Evolutionary conservation across 306 rosid genomes (phyloP).

Genomic region (Phaseolus lunatus): DNA sequence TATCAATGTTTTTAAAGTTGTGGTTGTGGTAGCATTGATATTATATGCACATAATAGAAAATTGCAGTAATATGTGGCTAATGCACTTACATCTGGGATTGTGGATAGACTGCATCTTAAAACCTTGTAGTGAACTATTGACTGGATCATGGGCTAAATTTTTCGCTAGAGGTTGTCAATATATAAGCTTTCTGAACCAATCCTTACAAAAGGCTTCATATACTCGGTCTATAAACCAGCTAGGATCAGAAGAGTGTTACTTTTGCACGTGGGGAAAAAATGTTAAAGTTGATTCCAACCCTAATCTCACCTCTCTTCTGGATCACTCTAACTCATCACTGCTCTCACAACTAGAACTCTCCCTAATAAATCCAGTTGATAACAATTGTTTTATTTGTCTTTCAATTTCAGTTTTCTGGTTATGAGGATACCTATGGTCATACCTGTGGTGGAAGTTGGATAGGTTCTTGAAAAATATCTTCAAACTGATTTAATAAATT

Average conservation of each 20-base stretch:
- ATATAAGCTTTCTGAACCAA: neutral
- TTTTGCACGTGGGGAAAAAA: neutral
- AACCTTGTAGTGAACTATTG: constrained; percentile 12
- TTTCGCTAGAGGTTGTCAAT: neutral
- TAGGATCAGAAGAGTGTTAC: constrained; percentile 17
- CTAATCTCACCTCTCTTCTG: too few species aligned
- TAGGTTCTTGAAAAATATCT: too few species aligned
- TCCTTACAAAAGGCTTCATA: neutral
- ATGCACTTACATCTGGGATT: neutral
- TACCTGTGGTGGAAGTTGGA: too few species aligned
- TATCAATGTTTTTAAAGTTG: neutral
- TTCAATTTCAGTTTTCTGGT: too few species aligned
- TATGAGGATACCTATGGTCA: too few species aligned
- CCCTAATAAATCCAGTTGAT: too few species aligned
- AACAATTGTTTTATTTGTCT: too few species aligned
- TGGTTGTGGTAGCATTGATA: neutral
- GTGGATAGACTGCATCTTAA: neutral
- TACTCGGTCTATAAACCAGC: neutral
- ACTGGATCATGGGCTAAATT: neutral
- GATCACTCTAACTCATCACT: too few species aligned
- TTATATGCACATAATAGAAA: neutral
- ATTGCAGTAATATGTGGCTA: neutral
- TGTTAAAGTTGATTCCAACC: too few species aligned
- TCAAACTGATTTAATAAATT: too few species aligned
- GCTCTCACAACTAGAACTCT: too few species aligned